Conservation (phyloP, 768 basidiomycete species). For the Amanita muscaria region DNA sequence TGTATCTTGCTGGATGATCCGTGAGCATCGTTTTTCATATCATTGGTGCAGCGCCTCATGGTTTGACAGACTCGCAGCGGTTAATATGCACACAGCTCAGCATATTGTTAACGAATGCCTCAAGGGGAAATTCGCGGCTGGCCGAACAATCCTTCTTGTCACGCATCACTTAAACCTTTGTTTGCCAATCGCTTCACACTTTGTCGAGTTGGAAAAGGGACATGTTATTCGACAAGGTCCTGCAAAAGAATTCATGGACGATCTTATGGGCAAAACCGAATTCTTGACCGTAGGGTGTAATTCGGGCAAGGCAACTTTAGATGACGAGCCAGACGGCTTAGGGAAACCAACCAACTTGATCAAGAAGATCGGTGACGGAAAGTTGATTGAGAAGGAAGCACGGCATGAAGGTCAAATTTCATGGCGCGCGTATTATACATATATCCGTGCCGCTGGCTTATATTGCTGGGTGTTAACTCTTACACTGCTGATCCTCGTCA, state of each 20-base stretch:
- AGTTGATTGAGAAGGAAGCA: constrained; percentile 52
- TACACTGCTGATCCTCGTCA: constrained; percentile 43
- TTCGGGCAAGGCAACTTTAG: constrained; percentile 1
- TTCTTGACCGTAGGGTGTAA: too few species aligned
- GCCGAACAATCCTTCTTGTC: constrained; percentile 74
- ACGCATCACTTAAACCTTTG: constrained; percentile 77
- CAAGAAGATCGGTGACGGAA: constrained; percentile 27
- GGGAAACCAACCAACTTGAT: constrained; percentile 2
- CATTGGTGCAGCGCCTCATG: constrained; percentile 12
- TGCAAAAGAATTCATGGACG: constrained; percentile 1
- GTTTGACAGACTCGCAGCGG: constrained; percentile 47
- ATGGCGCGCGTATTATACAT: constrained; percentile 49
- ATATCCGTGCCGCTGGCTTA: constrained; percentile 53
- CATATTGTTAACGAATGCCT: constrained; percentile 61
- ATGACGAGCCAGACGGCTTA: constrained; percentile 27
- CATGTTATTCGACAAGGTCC: constrained; percentile 30
- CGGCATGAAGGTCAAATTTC: constrained; percentile 63
- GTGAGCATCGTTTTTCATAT: constrained; percentile 29
- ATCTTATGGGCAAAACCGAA: too few species aligned
- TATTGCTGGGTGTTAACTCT: constrained; percentile 48
- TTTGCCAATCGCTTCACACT: constrained; percentile 56
- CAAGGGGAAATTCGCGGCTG: constrained; percentile 47
- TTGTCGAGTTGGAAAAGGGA: constrained; percentile 53
- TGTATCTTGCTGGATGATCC: constrained; percentile 65
- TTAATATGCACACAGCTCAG: constrained; percentile 71